Conservation (phyloP, 2,329 filamentous ascomycete species). For the Xylaria sp. region DNA sequence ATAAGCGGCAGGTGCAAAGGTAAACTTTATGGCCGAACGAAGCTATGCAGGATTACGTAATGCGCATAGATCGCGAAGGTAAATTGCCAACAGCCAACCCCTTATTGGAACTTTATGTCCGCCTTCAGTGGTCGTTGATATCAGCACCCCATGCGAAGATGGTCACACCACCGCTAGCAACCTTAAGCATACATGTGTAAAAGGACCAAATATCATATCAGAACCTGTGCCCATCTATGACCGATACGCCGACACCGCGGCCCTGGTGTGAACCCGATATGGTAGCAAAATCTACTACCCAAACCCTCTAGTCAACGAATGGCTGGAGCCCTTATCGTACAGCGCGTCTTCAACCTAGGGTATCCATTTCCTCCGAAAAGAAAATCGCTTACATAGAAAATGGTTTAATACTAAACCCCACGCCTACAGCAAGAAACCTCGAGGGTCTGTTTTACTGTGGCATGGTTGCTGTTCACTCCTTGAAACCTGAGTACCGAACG, state of each 20-base stretch:
- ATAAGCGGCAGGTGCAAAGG: too few relatives aligned
- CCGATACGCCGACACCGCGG: constrained; percentile 3
- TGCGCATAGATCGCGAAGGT: too few relatives aligned
- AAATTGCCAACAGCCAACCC: too few relatives aligned
- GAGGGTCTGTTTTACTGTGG: neutral
- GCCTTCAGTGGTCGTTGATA: neutral
- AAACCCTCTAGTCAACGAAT: constrained; percentile 12
- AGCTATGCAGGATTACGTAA: too few relatives aligned
- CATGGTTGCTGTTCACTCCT: constrained; percentile 3
- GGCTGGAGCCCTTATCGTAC: constrained; percentile 13
- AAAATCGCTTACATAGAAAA: neutral
- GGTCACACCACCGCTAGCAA: neutral
- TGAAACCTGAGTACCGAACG: constrained; percentile 66
- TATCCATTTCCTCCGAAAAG: constrained; percentile 1
- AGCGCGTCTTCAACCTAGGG: constrained; percentile 8
- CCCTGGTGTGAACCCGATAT: neutral
- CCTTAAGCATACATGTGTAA: neutral
- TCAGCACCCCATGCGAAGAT: neutral
- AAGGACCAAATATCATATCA: neutral
- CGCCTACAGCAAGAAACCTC: neutral
- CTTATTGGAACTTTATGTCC: too few relatives aligned
- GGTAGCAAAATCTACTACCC: too few relatives aligned
- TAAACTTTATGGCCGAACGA: too few relatives aligned
- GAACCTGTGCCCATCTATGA: constrained; percentile 4
- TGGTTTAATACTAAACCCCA: neutral